phyloP scores from a whole-genome alignment of 371 early-diverging fungal species.

The Zychaea mexicana region DNA sequence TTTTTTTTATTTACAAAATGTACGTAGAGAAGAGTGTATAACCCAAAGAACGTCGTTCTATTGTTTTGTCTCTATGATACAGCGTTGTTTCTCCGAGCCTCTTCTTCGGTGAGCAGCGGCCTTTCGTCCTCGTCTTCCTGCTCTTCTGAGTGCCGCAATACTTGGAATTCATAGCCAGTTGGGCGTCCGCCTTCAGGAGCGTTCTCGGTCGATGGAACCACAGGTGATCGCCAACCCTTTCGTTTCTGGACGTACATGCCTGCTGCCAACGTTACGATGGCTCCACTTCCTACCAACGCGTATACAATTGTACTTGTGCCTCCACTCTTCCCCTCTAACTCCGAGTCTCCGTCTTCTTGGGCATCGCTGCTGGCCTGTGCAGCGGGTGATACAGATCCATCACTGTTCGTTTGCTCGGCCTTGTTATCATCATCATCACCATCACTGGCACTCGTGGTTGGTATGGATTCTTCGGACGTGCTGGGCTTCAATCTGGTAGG shows the following conservation, averaged over 20 bases:
- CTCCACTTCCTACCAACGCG: constrained; percentile 23
- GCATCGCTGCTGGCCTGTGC: constrained; percentile 5
- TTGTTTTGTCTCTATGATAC: neutral
- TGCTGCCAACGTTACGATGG: constrained; percentile 20
- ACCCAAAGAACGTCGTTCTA: neutral
- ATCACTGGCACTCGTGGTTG: neutral
- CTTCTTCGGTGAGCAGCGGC: constrained; percentile 10
- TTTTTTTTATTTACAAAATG: constrained; percentile 4
- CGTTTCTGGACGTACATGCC: constrained; percentile 25
- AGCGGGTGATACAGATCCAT: constrained; percentile 7
- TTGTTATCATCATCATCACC: neutral
- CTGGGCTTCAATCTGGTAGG: constrained; percentile 22
- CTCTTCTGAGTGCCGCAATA: constrained; percentile 20
- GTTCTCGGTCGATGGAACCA: neutral
- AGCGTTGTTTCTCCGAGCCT: neutral
- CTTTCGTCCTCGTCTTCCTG: constrained; percentile 21
- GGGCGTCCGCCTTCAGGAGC: neutral
- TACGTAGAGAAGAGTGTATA: neutral
- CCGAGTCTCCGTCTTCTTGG: constrained; percentile 1
- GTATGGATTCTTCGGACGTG: neutral
- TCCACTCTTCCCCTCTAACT: neutral
- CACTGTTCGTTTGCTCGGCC: neutral
- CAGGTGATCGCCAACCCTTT: constrained; percentile 19
- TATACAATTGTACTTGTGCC: constrained; percentile 15
- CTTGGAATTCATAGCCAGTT: constrained; percentile 20